Evolutionary conservation across 495 filamentous ascomycete genomes (phyloP).

Genomic region (Neurospora sp.): DNA sequence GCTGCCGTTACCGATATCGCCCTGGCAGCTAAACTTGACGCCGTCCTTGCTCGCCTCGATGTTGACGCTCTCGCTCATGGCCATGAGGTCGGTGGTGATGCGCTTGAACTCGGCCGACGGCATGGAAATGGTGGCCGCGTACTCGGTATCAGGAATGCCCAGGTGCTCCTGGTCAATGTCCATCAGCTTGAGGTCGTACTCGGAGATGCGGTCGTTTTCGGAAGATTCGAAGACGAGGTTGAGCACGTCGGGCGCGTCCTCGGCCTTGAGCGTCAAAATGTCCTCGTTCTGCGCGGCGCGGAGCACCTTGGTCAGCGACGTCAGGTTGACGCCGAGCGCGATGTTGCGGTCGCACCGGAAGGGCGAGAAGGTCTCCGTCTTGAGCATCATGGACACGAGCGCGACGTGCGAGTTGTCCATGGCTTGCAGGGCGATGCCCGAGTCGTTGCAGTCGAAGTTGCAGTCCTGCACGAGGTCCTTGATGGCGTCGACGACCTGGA

Average conservation of each 20-base stretch:
- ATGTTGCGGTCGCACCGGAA: constrained; percentile 99
- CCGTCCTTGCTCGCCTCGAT: constrained; percentile 97
- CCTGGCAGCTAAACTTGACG: constrained; percentile 86
- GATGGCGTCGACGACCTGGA: constrained; percentile 92
- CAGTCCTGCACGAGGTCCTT: constrained; percentile 99
- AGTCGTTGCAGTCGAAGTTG: constrained; percentile 99
- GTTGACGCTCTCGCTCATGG: constrained; percentile 82
- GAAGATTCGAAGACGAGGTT: constrained; percentile 91
- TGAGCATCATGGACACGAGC: constrained; percentile 96
- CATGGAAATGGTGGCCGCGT: constrained; percentile 84
- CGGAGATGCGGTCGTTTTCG: constrained; percentile 81
- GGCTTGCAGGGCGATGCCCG: constrained; percentile 92
- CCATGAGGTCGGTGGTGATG: constrained; percentile 85
- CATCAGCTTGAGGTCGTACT: constrained; percentile 99
- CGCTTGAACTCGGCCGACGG: constrained; percentile 84
- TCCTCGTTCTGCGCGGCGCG: constrained; percentile 92
- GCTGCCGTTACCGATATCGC: constrained; percentile 91
- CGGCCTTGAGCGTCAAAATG: constrained; percentile 90
- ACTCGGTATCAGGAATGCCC: constrained; percentile 97
- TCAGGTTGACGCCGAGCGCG: constrained; percentile 92
- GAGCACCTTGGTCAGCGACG: constrained; percentile 93
- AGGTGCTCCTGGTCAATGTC: constrained; percentile 99
- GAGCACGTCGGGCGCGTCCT: constrained; percentile 88
- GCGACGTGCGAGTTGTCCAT: constrained; percentile 99
- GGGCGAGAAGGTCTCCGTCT: constrained; percentile 87